Conservation (phyloP, 176 grass and related monocot genomes). For the Lolium perenne region DNA sequence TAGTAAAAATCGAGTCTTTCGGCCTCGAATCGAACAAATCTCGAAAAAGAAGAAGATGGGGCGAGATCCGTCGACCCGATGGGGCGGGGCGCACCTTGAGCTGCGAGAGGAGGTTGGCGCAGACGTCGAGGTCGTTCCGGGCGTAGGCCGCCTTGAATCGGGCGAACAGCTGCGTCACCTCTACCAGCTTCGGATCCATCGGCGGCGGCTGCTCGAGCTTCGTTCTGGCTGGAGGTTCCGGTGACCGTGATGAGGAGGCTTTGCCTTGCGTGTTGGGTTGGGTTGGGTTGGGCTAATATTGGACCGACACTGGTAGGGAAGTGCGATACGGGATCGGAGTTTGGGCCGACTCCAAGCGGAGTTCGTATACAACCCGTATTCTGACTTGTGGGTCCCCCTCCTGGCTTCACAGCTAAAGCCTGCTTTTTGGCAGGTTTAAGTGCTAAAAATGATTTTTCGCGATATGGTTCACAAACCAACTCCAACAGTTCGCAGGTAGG, state of each 20-base stretch:
- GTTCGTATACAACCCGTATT: neutral
- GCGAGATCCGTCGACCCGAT: neutral
- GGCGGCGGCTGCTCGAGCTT: constrained; percentile 28
- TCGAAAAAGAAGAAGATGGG: neutral
- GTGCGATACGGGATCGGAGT: neutral
- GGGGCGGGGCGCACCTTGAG: constrained; percentile 67
- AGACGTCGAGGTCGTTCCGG: constrained; percentile 63
- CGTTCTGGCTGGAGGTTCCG: neutral
- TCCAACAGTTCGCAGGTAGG: too few relatives aligned
- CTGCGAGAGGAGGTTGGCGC: constrained; percentile 75
- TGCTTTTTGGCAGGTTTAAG: too few relatives aligned
- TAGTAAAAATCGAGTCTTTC: constrained; percentile 7
- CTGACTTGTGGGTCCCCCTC: neutral
- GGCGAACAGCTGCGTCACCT: constrained; percentile 76
- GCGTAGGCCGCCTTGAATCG: constrained; percentile 84
- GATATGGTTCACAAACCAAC: too few relatives aligned
- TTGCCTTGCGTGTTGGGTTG: neutral
- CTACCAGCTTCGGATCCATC: constrained; percentile 85
- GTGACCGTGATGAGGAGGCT: neutral
- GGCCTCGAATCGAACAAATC: constrained; percentile 12
- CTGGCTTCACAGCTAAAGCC: too few relatives aligned
- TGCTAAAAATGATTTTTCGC: too few relatives aligned
- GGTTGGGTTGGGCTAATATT: constrained; percentile 1
- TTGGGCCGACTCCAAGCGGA: neutral
- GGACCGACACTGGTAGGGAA: neutral